Evolutionary conservation across 2,329 filamentous ascomycete species (phyloP).

Genomic region (Pseudocercospora fuligena): DNA sequence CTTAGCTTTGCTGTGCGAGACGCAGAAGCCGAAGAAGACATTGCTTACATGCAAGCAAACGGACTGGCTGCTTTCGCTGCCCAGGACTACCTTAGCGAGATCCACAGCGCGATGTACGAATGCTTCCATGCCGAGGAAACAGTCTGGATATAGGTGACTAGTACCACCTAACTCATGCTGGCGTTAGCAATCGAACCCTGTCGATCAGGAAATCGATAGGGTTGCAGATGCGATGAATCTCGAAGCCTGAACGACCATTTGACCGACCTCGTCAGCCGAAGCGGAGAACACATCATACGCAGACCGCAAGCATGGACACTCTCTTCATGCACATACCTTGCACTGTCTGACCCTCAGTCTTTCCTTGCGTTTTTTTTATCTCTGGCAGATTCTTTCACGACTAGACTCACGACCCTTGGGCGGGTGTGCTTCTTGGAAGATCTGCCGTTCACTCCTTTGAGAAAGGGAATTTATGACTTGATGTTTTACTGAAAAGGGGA

Average conservation of each 20-base stretch:
- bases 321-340: slow-evolving; percentile 22
- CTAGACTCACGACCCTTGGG: slow-evolving; percentile 29
- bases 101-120: slow-evolving; percentile 69
- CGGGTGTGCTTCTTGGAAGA: slow-evolving; percentile 21
- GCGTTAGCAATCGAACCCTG: slow-evolving; percentile 36
- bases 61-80: slow-evolving; percentile 76
- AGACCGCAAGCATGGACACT: slow-evolving; percentile 6
- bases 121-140: slow-evolving; percentile 36
- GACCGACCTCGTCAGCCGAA: slow-evolving; percentile 5
- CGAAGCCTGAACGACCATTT: slow-evolving; percentile 1
- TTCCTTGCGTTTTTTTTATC: slow-evolving; percentile 22
- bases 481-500: slow-evolving; percentile 15
- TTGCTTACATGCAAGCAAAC: slow-evolving; percentile 68
- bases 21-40: slow-evolving; percentile 73
- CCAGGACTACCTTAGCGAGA: slow-evolving; percentile 82
- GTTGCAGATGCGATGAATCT: slow-evolving; percentile 36
- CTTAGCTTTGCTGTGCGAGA: slow-evolving; percentile 66
- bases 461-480: slow-evolving; percentile 26
- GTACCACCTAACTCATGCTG: slow-evolving; percentile 13
- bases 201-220: slow-evolving; percentile 33
- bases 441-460: slow-evolving; percentile 39
- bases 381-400: slow-evolving; percentile 33
- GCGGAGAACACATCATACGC: slow-evolving; percentile 12
- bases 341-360: slow-evolving; percentile 14
- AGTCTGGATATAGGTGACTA: slow-evolving; percentile 32